Evolutionary conservation across 2,329 filamentous ascomycete species (phyloP), one percentile per base, ranked within the genome.

Genomic region (Grosmannia clavigera): DNA sequence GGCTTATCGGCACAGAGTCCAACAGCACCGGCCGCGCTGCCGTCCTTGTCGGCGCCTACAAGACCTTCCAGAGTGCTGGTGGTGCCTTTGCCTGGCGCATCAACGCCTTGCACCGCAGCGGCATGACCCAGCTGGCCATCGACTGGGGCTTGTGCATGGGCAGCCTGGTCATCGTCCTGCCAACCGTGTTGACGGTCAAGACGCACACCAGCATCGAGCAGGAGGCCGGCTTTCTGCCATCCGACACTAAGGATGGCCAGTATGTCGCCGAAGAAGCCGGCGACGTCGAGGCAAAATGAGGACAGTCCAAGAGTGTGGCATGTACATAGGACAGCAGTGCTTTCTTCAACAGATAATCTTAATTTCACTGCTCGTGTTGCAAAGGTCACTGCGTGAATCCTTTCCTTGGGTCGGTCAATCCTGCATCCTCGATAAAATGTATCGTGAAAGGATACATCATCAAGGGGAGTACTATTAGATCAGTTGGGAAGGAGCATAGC

Each of bases 1-100:
- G 83, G 83, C 67, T 77, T n/a, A 75, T 78, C 59, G 75, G 76
- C 12, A 73, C 76, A 1, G 70, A 71, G 61, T 75, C 72, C 27
- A 76, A 78, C 66, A 73, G 69, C 19, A 68, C 75, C 0, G 70
- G 68, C 0, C 66, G 71, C 11, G 70, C 74, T 0, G 76, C 76
- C 19, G 69, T 77, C 14, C 67, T 78, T 29, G 76, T 78, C 1
- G 75, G 76, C 31, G 70, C 75, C 16, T 78, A 79, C 64, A 76
- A 78, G 68, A 72, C 72, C 2, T 71, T 78, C 61, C 74, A 78
- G 64, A 68, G 71, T 0, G 67, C 70, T 0, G 75, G 75, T 3
- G 74, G 72, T 22, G 75, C 75, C 5, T 75, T 78, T 71, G 74
- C 74, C 1, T 78, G 74, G 74, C 69, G 74, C 10, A 66, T 77